Evolutionary conservation across 192 early-diverging fungal species (phyloP), one percentile per base, ranked within the genome.

Genomic region (Umbelopsis vinacea): DNA sequence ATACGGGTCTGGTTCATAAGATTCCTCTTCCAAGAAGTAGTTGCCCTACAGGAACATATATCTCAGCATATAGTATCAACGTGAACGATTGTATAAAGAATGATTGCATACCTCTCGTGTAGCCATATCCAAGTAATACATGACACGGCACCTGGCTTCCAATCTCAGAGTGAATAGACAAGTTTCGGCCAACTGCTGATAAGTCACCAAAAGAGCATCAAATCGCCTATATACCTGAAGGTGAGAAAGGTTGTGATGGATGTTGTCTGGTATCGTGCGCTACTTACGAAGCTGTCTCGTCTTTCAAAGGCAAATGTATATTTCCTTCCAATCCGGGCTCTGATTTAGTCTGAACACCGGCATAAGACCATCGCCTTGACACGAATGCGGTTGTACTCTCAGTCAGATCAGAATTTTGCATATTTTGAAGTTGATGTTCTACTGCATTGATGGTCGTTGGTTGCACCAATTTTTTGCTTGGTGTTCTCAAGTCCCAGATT

Each of bases 41-140:
- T 87, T 90, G 52, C 96, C 96, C 86, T 92, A 69, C 8, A 48
- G 43, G 21, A 72, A 40, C 14, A 21, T 17, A 38, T 29, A 1
- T 15, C 1, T 57, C 26, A 57, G 54, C 33, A 47, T 17, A 46
- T 22, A 24, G 3, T 43, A 52, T 15, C 1, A 43, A 35, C 45
- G 63, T 22, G n/a, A 15, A 63, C 23, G 37, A 6, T 21, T 10
- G 23, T 6, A 38, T 29, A 6, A 11, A 63, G 3, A 19, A 23
- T 11, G 43, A 38, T 40, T 67, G 19, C 23, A 43, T 72, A 92
- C 91, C 85, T 98, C 96, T 24, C 95, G 88, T 47, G 92, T 91
- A 8, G 93, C 94, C 81, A 97, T 84, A 69, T 98, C 95, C 46
- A 97, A 78, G 69, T 92, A 96, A 71, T 92, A 93, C 74, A 95